Evolutionary conservation across 2,329 filamentous ascomycete genomes (phyloP), one percentile per base, ranked within the genome.

Genomic region (Scedosporium dehoogii): DNA sequence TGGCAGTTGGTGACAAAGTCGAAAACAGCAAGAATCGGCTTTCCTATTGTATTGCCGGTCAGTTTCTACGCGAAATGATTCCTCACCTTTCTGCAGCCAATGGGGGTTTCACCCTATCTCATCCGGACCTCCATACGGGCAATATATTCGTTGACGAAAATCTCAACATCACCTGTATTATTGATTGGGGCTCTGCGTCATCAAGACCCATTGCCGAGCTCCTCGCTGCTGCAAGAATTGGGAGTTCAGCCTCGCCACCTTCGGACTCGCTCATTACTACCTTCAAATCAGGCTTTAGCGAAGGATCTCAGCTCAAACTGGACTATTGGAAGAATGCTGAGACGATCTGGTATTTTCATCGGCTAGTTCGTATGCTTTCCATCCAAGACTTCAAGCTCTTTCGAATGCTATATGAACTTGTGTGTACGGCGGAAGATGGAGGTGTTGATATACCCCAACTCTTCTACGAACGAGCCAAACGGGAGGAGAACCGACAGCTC

Each of bases 121-220:
- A 70, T 53, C 69, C 67, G 0, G 68, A 70, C 33, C 67, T 70
- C 21, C 64, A 68, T 62, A n/a, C 62, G 25, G 66, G 66, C 21
- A 70, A 70, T 29, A 65, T 70, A 9, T 70, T 67, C 61, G 66
- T 69, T 12, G 67, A 70, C 27, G 65, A 69, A 1, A 38, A 68
- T 1, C 62, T 70, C 46, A 68, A 69, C 29, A 64, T 70, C 16
- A 66, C 65, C 33, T 69, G 61, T 44, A 64, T 70, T 14, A 69
- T 70, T 61, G 68, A 70, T 42, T 70, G 67, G 69, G 62, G 65
- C n/a, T 69, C 64, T 42, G 44, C 67, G 46, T 60, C 63, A 58
- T 56, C 66, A 5, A 62, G 65, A 9, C 65, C 67, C 14, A 53
- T 68, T 4, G 59, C 63, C 0, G 67, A 64, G 27, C 29, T 44